Conservation (phyloP, 2,329 filamentous ascomycete genomes). For the Beauveria medogensis region DNA sequence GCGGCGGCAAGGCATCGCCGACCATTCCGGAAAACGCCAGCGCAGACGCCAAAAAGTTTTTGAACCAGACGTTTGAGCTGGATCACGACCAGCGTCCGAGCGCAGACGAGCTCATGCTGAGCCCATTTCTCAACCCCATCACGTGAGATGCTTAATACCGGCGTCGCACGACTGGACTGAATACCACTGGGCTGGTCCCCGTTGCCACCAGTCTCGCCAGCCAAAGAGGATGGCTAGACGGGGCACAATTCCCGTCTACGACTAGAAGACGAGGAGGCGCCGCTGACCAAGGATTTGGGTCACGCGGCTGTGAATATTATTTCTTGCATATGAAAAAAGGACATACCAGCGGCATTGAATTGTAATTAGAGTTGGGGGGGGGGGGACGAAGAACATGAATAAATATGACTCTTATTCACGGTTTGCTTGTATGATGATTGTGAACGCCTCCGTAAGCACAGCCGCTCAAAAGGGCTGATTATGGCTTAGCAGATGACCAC, state of each 20-base stretch:
- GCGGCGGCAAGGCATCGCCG: constrained; percentile 76
- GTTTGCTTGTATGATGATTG: not conserved
- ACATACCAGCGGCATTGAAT: not conserved
- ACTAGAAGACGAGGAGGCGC: not conserved
- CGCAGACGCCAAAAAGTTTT: constrained; percentile 73
- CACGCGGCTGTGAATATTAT: not conserved
- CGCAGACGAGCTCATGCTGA: constrained; percentile 81
- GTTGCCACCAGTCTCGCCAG: not conserved
- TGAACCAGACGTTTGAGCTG: constrained; percentile 87
- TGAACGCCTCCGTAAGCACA: not conserved
- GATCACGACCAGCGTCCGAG: constrained; percentile 88
- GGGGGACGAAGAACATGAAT: constrained; percentile 1
- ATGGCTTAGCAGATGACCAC: not conserved
- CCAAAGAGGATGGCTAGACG: not conserved
- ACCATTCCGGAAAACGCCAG: constrained; percentile 83
- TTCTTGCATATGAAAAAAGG: not conserved
- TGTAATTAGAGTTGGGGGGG: constrained; percentile 4
- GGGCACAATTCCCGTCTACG: not conserved
- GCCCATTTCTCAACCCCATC: constrained; percentile 71
- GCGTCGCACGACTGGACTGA: not conserved
- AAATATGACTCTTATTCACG: not conserved
- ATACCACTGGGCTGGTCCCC: constrained; percentile 1
- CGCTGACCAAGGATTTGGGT: not conserved
- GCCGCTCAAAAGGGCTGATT: constrained; percentile 1
- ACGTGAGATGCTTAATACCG: constrained; percentile 33